A percentile compares a stretch with the other conserved stretches of the same genome.
Conservation (phyloP, 2,329 filamentous ascomycete genomes). For the Clarireedia hainanense region DNA sequence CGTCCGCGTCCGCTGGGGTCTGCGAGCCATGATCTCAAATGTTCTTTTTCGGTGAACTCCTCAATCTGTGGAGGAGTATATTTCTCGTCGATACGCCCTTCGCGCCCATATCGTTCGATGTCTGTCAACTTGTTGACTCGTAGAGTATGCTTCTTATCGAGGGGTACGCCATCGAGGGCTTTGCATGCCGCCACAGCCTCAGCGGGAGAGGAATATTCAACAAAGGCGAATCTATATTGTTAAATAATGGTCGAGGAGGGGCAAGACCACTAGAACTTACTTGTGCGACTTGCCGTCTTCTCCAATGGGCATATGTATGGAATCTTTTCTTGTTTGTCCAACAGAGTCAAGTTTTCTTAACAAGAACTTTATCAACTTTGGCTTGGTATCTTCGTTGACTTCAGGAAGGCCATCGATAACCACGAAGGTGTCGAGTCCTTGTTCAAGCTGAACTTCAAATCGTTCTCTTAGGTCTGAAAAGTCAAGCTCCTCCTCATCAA, state of each 20-base stretch:
- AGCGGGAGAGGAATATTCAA: constrained; percentile 86
- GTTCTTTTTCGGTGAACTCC: constrained; percentile 85
- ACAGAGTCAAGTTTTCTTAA: constrained; percentile 85
- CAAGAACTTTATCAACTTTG: constrained; percentile 93
- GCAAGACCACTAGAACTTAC: constrained; percentile 42
- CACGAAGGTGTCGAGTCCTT: constrained; percentile 93
- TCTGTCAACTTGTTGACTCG: constrained; percentile 97
- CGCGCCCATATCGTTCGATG: constrained; percentile 90
- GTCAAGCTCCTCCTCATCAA: constrained; percentile 90
- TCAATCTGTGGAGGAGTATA: constrained; percentile 78
- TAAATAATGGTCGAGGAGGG: neutral
- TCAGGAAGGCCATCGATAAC: constrained; percentile 90
- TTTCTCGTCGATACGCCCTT: constrained; percentile 87
- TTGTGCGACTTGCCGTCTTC: constrained; percentile 79
- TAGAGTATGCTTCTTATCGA: constrained; percentile 95
- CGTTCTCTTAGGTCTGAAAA: constrained; percentile 90
- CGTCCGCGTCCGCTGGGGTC: constrained; percentile 73
- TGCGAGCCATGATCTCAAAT: constrained; percentile 86
- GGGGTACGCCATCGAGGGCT: constrained; percentile 73
- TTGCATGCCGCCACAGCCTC: constrained; percentile 87
- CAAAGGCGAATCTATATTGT: constrained; percentile 74
- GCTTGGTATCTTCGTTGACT: constrained; percentile 83
- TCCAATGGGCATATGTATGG: constrained; percentile 88
- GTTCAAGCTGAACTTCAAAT: constrained; percentile 92
- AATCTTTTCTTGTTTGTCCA: constrained; percentile 77